These are phyloP conservation scores for Sclerotinia glacialis DNA, from an alignment of 2,329 filamentous ascomycete species.

Conservation along the genomic window DNA sequence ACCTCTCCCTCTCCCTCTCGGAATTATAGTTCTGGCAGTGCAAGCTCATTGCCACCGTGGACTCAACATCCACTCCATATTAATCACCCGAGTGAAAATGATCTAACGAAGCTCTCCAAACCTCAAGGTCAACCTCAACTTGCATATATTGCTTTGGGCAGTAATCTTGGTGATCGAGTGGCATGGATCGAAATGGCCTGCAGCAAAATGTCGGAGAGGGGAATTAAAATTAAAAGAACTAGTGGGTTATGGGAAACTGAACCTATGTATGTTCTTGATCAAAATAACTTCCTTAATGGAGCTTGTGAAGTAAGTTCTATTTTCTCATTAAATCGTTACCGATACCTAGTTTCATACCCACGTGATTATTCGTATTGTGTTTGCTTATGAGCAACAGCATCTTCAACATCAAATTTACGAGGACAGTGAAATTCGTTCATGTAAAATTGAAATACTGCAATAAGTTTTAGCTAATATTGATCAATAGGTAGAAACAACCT, in stretches of 20 bases:
- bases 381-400: not conserved
- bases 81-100: not conserved
- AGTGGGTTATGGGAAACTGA: conserved; percentile 92
- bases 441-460: not conserved
- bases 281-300: conserved; percentile 86
- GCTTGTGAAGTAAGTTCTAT: conserved; percentile 72
- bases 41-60: conserved; percentile 2
- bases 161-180: conserved; percentile 85
- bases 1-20: not conserved
- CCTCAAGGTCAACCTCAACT: conserved; percentile 24
- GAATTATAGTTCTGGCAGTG: conserved; percentile 12
- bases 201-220: conserved; percentile 67
- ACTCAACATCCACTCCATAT: conserved; percentile 17
- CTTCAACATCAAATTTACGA: not conserved
- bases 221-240: conserved; percentile 72
- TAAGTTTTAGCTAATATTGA: not conserved
- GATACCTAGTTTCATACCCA: conserved; percentile 4
- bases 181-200: conserved; percentile 83
- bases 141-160: conserved; percentile 85
- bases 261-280: conserved; percentile 93
- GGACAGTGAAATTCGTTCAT: not conserved
- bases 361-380: not conserved
- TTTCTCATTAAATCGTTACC: not conserved
- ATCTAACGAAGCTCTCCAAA: not conserved
- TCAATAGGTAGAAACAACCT: conserved; percentile 66